Evolutionary conservation across 352 stramenopile genomes (phyloP), one percentile per base, ranked within the genome.

Genomic region (Stramenopiles sp.): DNA sequence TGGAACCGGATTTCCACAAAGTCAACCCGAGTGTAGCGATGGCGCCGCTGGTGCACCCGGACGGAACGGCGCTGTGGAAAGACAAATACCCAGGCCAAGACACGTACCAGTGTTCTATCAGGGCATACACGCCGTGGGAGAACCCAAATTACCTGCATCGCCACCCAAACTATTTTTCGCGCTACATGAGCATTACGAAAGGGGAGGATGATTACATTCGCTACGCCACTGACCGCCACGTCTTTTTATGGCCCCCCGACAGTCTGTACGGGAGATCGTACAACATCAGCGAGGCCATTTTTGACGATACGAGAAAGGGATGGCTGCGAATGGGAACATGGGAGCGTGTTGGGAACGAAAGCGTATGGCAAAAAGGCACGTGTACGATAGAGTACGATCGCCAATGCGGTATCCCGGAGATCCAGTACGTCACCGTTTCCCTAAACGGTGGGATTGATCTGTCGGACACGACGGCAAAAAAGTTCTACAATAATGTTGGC

Each of bases 121-220:
- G 93, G 36, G 90, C 88, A 76, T 81, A 93, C n/a, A 96, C 91
- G 3, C 36, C 93, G 76, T 97, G 88, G 89, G 93, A 98, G 76
- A 96, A 96, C 76, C 85, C 84, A 1, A n/a, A n/a, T n/a, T 87
- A 81, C 49, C 86, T 96, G 73, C 90, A 92, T 34, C 80, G 96
- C 73, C 89, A 96, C 77, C 89, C 93, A 0, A 98, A 98, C 81
- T 98, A 96, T 74, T 97, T 92, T 74, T 97, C 89, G 6, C 85
- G 83, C 12, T 96, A 96, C 80, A 98, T 98, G 93, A 86, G 97
- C 82, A n/a, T n/a, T n/a, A n/a, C n/a, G n/a, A n/a, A n/a, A 18
- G 43, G 43, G 12, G 43, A 53, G 43, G 43, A 53, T 53, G 43
- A 53, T 53, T 25, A 53, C 25, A 25, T 53, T 25, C 25, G 25